Base-by-base conservation (phyloP, 371 early-diverging fungal genomes). In the Chytridiales sp. region DNA sequence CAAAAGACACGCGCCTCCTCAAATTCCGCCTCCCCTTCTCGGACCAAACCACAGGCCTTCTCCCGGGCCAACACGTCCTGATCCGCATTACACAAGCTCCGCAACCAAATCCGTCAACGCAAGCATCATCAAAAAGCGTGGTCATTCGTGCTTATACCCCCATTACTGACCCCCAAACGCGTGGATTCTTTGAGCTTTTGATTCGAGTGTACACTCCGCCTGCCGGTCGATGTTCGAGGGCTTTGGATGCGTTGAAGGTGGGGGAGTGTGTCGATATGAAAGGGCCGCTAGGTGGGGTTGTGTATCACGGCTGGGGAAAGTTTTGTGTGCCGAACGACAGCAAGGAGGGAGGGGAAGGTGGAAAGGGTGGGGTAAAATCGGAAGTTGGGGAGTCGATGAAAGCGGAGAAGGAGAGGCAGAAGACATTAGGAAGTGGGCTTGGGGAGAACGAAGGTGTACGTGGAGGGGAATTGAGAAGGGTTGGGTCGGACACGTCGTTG, bases 111-210 rank as follows among this genome's bases (percentile, higher is more conserved):
- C 72, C 30, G 63, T 64, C 35, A 77, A 67, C 40, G n/a, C 70
- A 76, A 40, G 55, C 77, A 65, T 31, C 63, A 62, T 56, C 81
- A 76, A 59, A 42, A 43, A 47, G 64, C 9, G 32, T 15, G 4
- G 57, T 73, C 39, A 70, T 81, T 44, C 74, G 88, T 30, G 81
- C 87, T 0, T 88, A 88, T 54, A 88, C 88, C 5, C 81, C 82
- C 3, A 60, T 75, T 1, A 59, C 40, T 8, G 15, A 21, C 22
- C 9, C 6, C 44, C 11, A 38, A 38, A 68, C 58, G 30, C 13
- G 8, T 6, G 58, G 59, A 6, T 56, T n/a, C 59, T 44, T 66
- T 26, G 67, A 66, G 15, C 39, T 66, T 3, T 29, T 66, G 29
- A 44, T 66, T 19, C 57, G 58, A 30, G 43, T 64, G 19, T 66